Conservation (phyloP, 768 basidiomycete genomes). For the Russula earlei region DNA sequence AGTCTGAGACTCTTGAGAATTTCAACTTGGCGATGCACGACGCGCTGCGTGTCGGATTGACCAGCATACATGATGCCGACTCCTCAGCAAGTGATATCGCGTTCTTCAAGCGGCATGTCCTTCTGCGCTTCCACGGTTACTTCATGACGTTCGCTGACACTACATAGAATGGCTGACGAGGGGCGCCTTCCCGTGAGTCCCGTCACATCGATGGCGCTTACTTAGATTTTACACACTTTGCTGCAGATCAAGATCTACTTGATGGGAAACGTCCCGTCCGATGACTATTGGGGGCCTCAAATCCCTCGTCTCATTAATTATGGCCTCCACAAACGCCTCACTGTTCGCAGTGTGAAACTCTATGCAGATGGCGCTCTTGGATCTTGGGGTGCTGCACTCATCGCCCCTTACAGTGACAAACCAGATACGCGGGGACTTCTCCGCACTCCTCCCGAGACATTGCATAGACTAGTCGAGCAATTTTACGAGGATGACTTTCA, state of each 20-base stretch:
- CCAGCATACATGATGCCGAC: slow-evolving; percentile 79
- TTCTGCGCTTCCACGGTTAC: background rate
- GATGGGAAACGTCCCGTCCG: slow-evolving; percentile 39
- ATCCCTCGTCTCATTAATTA: slow-evolving; percentile 27
- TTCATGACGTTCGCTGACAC: slow-evolving; percentile 8
- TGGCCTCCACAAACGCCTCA: slow-evolving; percentile 27
- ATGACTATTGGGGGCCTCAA: slow-evolving; percentile 29
- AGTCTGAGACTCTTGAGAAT: slow-evolving; percentile 46
- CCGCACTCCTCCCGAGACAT: slow-evolving; percentile 42
- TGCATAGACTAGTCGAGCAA: slow-evolving; percentile 44
- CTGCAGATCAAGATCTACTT: slow-evolving; percentile 48
- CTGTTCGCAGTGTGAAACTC: slow-evolving; percentile 58
- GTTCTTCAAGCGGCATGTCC: slow-evolving; percentile 55
- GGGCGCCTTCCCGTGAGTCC: slow-evolving; percentile 56
- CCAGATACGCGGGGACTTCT: slow-evolving; percentile 64
- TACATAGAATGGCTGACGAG: slow-evolving; percentile 53
- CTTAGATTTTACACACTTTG: background rate
- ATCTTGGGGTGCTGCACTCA: slow-evolving; percentile 84
- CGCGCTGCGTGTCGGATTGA: slow-evolving; percentile 72
- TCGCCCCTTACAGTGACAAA: slow-evolving; percentile 77
- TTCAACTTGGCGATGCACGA: slow-evolving; percentile 57
- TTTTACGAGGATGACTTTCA: slow-evolving; percentile 76
- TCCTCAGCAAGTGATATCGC: slow-evolving; percentile 40
- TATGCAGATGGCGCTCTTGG: slow-evolving; percentile 85
- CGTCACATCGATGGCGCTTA: background rate